These are phyloP conservation scores for Eremochloa ophiuroides DNA, from an alignment of 176 grass and related monocot species.

Conservation along the genomic window DNA sequence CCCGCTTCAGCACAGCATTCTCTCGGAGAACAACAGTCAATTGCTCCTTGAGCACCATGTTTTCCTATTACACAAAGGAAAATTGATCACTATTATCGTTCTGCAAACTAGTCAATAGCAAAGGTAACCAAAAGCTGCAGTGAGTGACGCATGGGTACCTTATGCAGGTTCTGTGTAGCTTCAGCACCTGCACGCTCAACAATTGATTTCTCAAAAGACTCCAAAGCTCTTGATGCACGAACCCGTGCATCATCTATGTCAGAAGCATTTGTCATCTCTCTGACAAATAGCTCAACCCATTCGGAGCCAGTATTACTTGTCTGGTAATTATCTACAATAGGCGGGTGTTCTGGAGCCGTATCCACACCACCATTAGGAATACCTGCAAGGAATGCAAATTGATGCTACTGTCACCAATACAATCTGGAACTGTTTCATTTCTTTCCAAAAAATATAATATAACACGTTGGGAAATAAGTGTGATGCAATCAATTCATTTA, in stretches of 20 bases:
- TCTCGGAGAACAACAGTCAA: constrained; percentile 51
- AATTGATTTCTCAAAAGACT: constrained; percentile 71
- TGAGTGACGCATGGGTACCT: constrained; percentile 24
- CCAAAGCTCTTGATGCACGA: constrained; percentile 61
- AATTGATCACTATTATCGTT: not conserved
- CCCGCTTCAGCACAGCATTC: constrained; percentile 69
- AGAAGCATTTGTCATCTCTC: constrained; percentile 65
- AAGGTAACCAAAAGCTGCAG: not conserved
- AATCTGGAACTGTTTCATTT: not conserved
- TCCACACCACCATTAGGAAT: constrained; percentile 24
- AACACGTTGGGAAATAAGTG: not conserved
- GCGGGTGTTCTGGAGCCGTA: constrained; percentile 31
- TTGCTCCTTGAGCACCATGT: constrained; percentile 76
- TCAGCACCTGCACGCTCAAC: constrained; percentile 39
- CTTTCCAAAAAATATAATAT: not conserved
- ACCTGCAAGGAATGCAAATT: constrained; percentile 32
- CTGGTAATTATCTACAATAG: constrained; percentile 21
- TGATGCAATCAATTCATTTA: not conserved
- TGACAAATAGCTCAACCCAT: constrained; percentile 86
- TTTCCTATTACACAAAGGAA: constrained; percentile 53
- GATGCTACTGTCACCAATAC: not conserved
- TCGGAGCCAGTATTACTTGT: constrained; percentile 37
- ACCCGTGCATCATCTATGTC: constrained; percentile 59
- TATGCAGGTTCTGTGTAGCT: constrained; percentile 46
- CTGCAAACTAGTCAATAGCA: not conserved